A percentile compares a stretch with the other conserved stretches of the same genome.
Evolutionary conservation across 768 basidiomycete genomes (phyloP).

Genomic region (Daedalea quercina): DNA sequence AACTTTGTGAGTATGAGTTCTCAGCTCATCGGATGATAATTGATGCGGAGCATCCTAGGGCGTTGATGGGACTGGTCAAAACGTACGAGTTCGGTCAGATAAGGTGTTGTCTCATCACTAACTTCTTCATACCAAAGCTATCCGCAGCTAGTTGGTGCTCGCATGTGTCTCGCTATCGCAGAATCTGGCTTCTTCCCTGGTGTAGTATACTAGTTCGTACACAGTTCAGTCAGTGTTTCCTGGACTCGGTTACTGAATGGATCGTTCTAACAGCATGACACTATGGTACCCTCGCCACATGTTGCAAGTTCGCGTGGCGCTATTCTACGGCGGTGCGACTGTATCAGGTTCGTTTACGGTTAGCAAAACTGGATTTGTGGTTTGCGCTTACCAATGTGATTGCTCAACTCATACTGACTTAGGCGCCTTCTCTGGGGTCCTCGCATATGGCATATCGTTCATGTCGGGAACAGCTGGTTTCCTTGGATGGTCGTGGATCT

Average conservation of each 20-base stretch:
- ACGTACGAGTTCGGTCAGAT: constrained; percentile 37
- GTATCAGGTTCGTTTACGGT: constrained; percentile 7
- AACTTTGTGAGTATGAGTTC: constrained; percentile 44
- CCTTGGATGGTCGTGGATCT: constrained; percentile 28
- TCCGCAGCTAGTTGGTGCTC: constrained; percentile 52
- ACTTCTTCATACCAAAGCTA: constrained; percentile 36
- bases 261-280: constrained; percentile 17
- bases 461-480: constrained; percentile 23
- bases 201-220: constrained; percentile 57
- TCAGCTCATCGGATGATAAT: too few relatives aligned
- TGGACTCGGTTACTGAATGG: neutral
- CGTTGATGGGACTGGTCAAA: constrained; percentile 64
- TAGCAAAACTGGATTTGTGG: too few relatives aligned
- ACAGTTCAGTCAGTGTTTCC: neutral
- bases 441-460: constrained; percentile 28
- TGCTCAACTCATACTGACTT: neutral
- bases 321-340: constrained; percentile 22
- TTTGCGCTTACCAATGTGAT: constrained; percentile 3
- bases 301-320: constrained; percentile 19
- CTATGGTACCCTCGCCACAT: constrained; percentile 23
- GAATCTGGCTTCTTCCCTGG: constrained; percentile 75
- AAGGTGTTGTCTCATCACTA: too few relatives aligned
- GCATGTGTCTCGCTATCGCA: constrained; percentile 53
- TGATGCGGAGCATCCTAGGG: too few relatives aligned
- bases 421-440: constrained; percentile 22